A percentile compares a stretch with the other conserved stretches of the same genome.
Evolutionary conservation across 2,329 filamentous ascomycete species (phyloP).

Genomic region (Penicillium hordei): DNA sequence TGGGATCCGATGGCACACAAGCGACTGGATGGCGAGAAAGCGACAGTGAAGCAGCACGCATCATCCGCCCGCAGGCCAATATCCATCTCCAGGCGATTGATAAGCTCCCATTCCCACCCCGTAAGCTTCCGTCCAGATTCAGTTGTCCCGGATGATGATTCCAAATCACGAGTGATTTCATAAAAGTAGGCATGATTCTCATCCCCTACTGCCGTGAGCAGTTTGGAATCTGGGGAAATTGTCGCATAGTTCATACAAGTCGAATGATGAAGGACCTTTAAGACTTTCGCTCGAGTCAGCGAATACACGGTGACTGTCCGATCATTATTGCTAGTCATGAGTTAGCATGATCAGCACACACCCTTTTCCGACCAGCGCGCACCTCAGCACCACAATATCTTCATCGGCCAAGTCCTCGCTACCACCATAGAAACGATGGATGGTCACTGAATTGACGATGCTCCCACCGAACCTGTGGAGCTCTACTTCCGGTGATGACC

Average conservation of each 20-base stretch:
- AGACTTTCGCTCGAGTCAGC: slow-evolving; percentile 64
- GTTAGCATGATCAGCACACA: slow-evolving; percentile 44
- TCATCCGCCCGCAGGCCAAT: slow-evolving; percentile 42
- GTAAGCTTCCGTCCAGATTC: slow-evolving; percentile 37
- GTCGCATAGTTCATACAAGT: slow-evolving; percentile 90
- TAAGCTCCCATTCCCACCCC: slow-evolving; percentile 44
- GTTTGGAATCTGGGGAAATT: slow-evolving; percentile 82
- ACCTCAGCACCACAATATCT: slow-evolving; percentile 55
- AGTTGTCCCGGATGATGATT: slow-evolving; percentile 26
- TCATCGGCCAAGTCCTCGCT: slow-evolving; percentile 51
- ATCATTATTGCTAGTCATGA: slow-evolving; percentile 79
- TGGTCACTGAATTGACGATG: slow-evolving; percentile 67
- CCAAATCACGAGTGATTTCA: slow-evolving; percentile 43
- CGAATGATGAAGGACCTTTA: slow-evolving; percentile 71
- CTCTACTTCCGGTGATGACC: slow-evolving; percentile 47
- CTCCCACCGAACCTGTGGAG: slow-evolving; percentile 61
- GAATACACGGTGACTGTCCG: slow-evolving; percentile 82
- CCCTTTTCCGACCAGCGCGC: not conserved
- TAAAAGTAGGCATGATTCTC: slow-evolving; percentile 86
- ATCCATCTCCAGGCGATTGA: slow-evolving; percentile 43
- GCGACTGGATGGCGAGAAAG: slow-evolving; percentile 51
- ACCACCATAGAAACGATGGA: slow-evolving; percentile 55
- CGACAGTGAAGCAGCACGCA: slow-evolving; percentile 49
- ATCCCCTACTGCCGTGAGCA: slow-evolving; percentile 83
- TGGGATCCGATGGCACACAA: slow-evolving; percentile 53